Percentiles rank a stretch among this genome's conserved stretches.
These are phyloP conservation scores for Spathaspora hagerdaliae DNA, from an alignment of 805 yeast species.

Conservation along the genomic window DNA sequence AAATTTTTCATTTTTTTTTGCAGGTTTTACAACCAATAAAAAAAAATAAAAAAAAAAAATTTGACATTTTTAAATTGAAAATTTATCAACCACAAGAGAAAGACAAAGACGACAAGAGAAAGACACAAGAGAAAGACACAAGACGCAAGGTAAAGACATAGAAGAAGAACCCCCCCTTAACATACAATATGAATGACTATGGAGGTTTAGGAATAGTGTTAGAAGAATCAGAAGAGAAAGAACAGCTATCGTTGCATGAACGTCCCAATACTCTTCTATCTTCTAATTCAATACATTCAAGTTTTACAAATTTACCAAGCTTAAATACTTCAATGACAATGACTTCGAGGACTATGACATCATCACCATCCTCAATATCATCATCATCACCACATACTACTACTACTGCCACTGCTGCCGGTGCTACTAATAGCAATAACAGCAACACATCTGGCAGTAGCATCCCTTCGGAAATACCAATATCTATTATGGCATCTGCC, in stretches of 20 bases:
- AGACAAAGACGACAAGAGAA: too few relatives aligned
- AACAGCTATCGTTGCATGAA: too few relatives aligned
- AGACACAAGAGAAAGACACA: too few relatives aligned
- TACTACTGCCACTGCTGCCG: neutral
- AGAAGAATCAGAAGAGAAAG: slow-evolving; percentile 21
- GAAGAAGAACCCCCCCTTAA: too few relatives aligned
- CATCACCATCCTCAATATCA: neutral
- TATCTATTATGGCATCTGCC: neutral
- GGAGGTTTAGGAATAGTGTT: slow-evolving; percentile 30
- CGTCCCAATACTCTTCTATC: neutral
- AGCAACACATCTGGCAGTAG: neutral
- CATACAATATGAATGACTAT: slow-evolving; percentile 5
- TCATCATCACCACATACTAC: neutral
- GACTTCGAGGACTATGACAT: neutral
- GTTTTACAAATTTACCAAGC: neutral
- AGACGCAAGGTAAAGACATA: too few relatives aligned
- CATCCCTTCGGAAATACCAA: neutral
- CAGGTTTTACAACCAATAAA: too few relatives aligned
- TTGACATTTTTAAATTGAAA: too few relatives aligned
- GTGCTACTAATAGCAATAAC: neutral
- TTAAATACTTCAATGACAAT: neutral
- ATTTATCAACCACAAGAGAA: too few relatives aligned
- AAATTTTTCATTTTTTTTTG: too few relatives aligned
- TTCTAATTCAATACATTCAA: neutral
- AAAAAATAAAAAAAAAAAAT: too few relatives aligned